These are phyloP conservation scores for Capsella rubella DNA, from an alignment of 441 rosid species.

Conservation along the genomic window DNA sequence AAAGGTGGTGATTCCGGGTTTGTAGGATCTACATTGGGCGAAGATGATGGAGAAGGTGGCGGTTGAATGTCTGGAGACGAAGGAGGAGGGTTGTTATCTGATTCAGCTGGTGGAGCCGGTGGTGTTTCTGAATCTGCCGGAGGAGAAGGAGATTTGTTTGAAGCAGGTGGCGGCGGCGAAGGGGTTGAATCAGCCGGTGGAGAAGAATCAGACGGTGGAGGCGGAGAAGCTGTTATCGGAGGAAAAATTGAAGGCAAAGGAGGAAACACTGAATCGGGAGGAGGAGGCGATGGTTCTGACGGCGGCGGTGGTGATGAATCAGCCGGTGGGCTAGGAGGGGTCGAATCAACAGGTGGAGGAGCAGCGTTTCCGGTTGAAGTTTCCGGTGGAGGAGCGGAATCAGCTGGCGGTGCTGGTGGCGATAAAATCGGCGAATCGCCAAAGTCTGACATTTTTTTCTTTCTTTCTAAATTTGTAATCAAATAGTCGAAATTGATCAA, in stretches of 20 bases:
- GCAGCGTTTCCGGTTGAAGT: neutral
- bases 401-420: conserved; percentile 36
- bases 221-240: conserved; percentile 21
- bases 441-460: conserved; percentile 45
- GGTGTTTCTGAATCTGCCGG: conserved; percentile 48
- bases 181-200: conserved; percentile 29
- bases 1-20: conserved; percentile 34
- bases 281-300: conserved; percentile 37
- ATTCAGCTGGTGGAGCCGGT: conserved; percentile 33
- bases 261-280: conserved; percentile 34
- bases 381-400: conserved; percentile 32
- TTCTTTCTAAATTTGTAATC: neutral
- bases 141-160: conserved; percentile 43
- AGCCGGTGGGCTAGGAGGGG: conserved; percentile 29
- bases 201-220: conserved; percentile 30
- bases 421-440: conserved; percentile 50
- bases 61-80: conserved; percentile 21
- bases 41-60: conserved; percentile 32
- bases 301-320: conserved; percentile 34
- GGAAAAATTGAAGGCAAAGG: conserved; percentile 20
- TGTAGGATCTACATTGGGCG: conserved; percentile 13
- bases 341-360: conserved; percentile 30
- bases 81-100: conserved; percentile 30
- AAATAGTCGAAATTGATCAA: neutral
- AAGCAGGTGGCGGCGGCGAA: conserved; percentile 18